phyloP scores from a whole-genome alignment of 2,329 filamentous ascomycete genomes.

The Oidium heveae region DNA sequence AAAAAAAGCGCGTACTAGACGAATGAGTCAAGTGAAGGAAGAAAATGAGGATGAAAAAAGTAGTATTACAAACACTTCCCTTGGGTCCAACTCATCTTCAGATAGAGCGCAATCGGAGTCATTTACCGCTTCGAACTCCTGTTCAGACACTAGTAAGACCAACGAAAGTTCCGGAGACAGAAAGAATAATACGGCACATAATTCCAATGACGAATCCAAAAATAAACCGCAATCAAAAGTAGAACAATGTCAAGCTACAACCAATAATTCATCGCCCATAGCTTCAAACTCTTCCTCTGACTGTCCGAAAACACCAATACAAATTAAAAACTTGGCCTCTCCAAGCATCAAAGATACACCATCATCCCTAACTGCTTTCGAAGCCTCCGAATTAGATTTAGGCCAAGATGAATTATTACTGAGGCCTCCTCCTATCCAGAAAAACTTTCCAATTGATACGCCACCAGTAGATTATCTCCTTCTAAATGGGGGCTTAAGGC shows the following conservation, averaged over 20 bases:
- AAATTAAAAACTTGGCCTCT: conserved; percentile 22
- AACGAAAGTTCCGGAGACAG: neutral
- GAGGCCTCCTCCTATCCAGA: conserved; percentile 48
- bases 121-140: conserved; percentile 25
- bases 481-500: conserved; percentile 59
- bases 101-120: conserved; percentile 22
- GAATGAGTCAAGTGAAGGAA: conserved; percentile 16
- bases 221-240: conserved; percentile 17
- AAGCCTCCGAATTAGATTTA: conserved; percentile 10
- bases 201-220: conserved; percentile 5
- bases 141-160: conserved; percentile 24
- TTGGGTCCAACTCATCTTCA: conserved; percentile 12
- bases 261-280: conserved; percentile 5
- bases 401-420: conserved; percentile 12
- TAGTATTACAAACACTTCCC: conserved; percentile 22
- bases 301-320: conserved; percentile 33
- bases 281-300: conserved; percentile 19
- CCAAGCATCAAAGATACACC: conserved; percentile 11
- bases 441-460: conserved; percentile 29
- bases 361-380: conserved; percentile 15
- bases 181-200: neutral
- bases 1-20: conserved; percentile 14
- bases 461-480: conserved; percentile 82
- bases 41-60: conserved; percentile 15
- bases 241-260: conserved; percentile 14